Evolutionary conservation across 768 basidiomycete species (phyloP).

Genomic region (Lentinula guzmanii): DNA sequence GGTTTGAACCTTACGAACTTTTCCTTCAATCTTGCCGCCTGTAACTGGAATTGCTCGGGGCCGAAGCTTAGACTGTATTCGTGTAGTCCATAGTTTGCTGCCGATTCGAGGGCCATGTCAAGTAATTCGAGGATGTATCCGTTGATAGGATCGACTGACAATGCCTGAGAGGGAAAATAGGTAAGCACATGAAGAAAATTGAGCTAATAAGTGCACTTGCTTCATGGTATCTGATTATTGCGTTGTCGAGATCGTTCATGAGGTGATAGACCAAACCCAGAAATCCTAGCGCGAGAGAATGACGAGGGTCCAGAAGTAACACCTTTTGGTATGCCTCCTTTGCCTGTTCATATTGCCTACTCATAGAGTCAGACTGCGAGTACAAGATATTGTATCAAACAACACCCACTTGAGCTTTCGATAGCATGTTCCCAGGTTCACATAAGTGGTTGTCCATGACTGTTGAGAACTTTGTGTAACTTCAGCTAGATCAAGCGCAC

Average conservation of each 20-base stretch:
- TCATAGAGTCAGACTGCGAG: neutral
- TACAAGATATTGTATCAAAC: neutral
- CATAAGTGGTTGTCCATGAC: slow-evolving; percentile 84
- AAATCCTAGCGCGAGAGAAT: slow-evolving; percentile 76
- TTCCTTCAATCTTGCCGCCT: slow-evolving; percentile 2
- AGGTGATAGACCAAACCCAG: slow-evolving; percentile 87
- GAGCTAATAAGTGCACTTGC: slow-evolving; percentile 32
- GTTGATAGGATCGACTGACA: slow-evolving; percentile 81
- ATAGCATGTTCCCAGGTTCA: slow-evolving; percentile 88
- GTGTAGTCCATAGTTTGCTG: slow-evolving; percentile 2
- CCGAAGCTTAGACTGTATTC: neutral
- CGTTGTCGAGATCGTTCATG: slow-evolving; percentile 63
- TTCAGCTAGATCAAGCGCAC: slow-evolving; percentile 75
- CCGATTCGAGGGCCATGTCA: slow-evolving; percentile 66
- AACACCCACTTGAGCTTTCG: slow-evolving; percentile 68
- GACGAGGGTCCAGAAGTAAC: slow-evolving; percentile 81
- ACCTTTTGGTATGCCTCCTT: slow-evolving; percentile 71
- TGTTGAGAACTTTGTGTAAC: slow-evolving; percentile 80
- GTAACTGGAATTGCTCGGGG: neutral
- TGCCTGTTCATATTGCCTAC: slow-evolving; percentile 56
- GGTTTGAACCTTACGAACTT: slow-evolving; percentile 1
- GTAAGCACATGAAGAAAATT: slow-evolving; percentile 3
- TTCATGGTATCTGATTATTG: slow-evolving; percentile 91
- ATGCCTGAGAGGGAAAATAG: slow-evolving; percentile 37
- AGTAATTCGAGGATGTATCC: slow-evolving; percentile 75